These are phyloP conservation scores for Filosporella fistucella DNA, from an alignment of 495 filamentous ascomycete species.

Conservation along the genomic window DNA sequence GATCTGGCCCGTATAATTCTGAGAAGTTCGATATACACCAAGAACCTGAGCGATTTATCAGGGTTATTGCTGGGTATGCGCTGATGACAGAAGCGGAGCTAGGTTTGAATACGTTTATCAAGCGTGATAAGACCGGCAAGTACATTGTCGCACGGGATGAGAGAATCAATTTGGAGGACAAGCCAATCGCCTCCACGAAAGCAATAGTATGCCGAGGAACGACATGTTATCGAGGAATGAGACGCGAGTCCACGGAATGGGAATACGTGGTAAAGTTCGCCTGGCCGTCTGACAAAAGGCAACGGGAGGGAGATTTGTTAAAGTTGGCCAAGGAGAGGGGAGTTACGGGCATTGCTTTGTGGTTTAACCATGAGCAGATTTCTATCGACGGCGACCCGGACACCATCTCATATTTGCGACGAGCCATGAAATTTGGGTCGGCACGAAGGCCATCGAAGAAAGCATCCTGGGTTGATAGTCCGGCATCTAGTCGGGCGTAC, in stretches of 20 bases:
- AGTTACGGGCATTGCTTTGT: slow-evolving; percentile 19
- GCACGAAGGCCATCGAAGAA: slow-evolving; percentile 17
- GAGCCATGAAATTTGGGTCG: slow-evolving; percentile 16
- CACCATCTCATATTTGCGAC: slow-evolving; percentile 14
- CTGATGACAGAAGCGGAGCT: slow-evolving; percentile 29
- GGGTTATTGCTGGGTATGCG: slow-evolving; percentile 27
- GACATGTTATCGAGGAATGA: slow-evolving; percentile 22
- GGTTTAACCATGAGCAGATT: slow-evolving; percentile 22
- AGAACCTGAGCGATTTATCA: slow-evolving; percentile 26
- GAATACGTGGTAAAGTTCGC: slow-evolving; percentile 27
- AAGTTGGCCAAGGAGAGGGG: slow-evolving; percentile 23
- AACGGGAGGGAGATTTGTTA: slow-evolving; percentile 21
- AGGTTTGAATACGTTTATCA: slow-evolving; percentile 26
- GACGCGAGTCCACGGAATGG: slow-evolving; percentile 12
- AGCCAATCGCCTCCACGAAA: slow-evolving; percentile 16
- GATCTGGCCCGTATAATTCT: slow-evolving; percentile 32
- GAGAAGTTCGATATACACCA: slow-evolving; percentile 31
- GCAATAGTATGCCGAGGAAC: slow-evolving; percentile 17
- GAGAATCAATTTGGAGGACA: slow-evolving; percentile 15
- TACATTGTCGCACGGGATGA: slow-evolving; percentile 16
- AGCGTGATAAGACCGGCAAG: slow-evolving; percentile 13
- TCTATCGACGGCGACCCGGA: slow-evolving; percentile 18
- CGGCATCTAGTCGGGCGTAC: slow-evolving; percentile 16
- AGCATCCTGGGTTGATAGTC: slow-evolving; percentile 17
- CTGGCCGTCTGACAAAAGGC: slow-evolving; percentile 26